Evolutionary conservation across 805 yeast genomes (phyloP), one percentile per base, ranked within the genome.

Genomic region (Wickerhamiella kurtzmanii): DNA sequence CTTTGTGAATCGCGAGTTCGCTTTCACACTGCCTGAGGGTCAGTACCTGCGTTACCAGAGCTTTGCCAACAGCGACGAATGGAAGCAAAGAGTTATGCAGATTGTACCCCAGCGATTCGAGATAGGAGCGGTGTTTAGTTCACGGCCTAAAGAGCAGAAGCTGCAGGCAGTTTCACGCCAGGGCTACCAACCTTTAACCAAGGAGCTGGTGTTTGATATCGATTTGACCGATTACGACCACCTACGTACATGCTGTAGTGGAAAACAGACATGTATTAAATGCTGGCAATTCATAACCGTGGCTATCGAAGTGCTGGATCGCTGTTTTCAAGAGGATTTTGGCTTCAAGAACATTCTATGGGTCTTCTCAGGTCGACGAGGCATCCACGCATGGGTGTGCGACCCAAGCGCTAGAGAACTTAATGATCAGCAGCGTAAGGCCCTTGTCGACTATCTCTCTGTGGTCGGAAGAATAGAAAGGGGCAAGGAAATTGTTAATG

Each of bases 301-400:
- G 21, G 96, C 96, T 1, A 76, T 87, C 48, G 74, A 77, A 56
- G 76, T 88, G 42, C 67, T 92, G 50, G 84, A 82, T 50, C 59
- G 63, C 1, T 81, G 94, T 0, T 69, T 92, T 45, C 67, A 76
- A 45, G 86, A 85, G 44, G 97, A 89, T 63, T 92, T 92, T 64
- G 97, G 96, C 1, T 88, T 84, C 62, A 67, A 77, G 50, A 80
- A 85, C 63, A 69, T 86, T 60, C 70, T 92, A 44, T 92, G 97
- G 97, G 95, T 89, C 3, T 92, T 85, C 60, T 86, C 96, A 0
- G 98, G 98, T 42, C 82, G 98, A 71, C 83, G 98, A 74, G 98
- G 98, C 64, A 95, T 94, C 15, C 98, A 92, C 71, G 94, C 97
- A 59, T 92, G 98, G 98, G 73, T 92, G 20, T 83, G 95, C 64